These are phyloP conservation scores for Aotearoamyces nothofagi DNA, from an alignment of 2,329 filamentous ascomycete species.

Conservation along the genomic window DNA sequence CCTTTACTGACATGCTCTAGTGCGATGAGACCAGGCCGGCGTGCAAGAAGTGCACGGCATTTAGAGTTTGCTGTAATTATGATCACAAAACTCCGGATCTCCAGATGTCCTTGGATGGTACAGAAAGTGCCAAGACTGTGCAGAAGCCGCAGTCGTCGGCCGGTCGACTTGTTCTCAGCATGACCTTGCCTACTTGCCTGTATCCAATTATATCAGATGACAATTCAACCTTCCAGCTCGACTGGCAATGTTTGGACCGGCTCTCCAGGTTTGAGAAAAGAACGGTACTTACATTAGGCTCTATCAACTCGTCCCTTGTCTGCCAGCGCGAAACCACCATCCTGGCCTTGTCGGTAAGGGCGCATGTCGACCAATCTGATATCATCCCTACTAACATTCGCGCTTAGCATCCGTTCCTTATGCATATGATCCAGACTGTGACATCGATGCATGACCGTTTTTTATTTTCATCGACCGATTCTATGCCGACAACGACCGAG, in stretches of 20 bases:
- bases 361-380: conserved; percentile 4
- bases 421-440: conserved; percentile 36
- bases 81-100: conserved; percentile 18
- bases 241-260: conserved; percentile 16
- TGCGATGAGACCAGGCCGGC: conserved; percentile 36
- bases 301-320: conserved; percentile 14
- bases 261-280: conserved; percentile 27
- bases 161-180: not conserved
- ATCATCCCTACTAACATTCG: conserved; percentile 7
- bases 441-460: conserved; percentile 37
- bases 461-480: conserved; percentile 13
- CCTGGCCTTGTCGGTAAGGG: conserved; percentile 25
- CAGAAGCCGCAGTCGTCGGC: not conserved
- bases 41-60: conserved; percentile 31
- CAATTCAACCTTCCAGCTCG: conserved; percentile 5
- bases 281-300: conserved; percentile 26
- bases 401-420: conserved; percentile 27
- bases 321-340: conserved; percentile 22
- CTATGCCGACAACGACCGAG: conserved; percentile 20
- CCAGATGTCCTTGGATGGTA: conserved; percentile 18
- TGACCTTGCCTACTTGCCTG: not conserved
- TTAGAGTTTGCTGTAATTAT: conserved; percentile 33
- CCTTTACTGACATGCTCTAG: conserved; percentile 16
- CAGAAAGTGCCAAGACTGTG: conserved; percentile 5
- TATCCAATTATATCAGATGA: conserved; percentile 2